Percentiles rank a stretch among this genome's conserved stretches.
These are phyloP conservation scores for Tetragonia tetragonoides DNA, from an alignment of 148 eudicot genomes.

Conservation along the genomic window DNA sequence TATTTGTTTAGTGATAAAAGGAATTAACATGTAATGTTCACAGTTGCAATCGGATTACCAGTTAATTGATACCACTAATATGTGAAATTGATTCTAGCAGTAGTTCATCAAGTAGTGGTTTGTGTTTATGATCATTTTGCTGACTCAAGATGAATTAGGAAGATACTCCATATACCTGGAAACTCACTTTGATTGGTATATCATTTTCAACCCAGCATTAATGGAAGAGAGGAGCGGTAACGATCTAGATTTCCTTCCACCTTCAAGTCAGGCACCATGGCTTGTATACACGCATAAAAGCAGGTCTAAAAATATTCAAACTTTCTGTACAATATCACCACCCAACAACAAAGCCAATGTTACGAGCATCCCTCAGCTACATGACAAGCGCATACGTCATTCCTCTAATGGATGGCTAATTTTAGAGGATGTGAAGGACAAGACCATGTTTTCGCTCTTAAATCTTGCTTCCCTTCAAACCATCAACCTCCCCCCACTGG, in stretches of 20 bases:
- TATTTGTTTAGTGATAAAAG: no score
- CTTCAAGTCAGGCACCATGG: background rate
- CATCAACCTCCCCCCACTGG: background rate
- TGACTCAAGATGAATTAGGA: no score
- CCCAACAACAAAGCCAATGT: background rate
- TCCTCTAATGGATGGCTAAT: constrained; percentile 4
- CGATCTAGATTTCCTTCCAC: background rate
- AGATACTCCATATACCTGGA: no score
- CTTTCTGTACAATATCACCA: background rate
- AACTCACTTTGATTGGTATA: no score
- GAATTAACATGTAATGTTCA: no score
- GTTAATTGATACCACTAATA: no score
- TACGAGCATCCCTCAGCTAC: constrained; percentile 11
- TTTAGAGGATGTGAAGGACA: background rate
- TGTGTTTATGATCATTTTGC: no score
- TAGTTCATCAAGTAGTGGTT: no score
- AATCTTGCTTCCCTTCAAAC: background rate
- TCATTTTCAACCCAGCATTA: no score
- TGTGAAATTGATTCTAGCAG: no score
- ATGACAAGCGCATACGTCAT: background rate
- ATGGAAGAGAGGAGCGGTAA: background rate
- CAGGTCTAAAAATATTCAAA: background rate
- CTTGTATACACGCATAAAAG: background rate
- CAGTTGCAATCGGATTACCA: no score
- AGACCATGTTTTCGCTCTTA: background rate